These are phyloP conservation scores for Lactarius hengduanensis DNA, from an alignment of 768 basidiomycete species.

Conservation along the genomic window DNA sequence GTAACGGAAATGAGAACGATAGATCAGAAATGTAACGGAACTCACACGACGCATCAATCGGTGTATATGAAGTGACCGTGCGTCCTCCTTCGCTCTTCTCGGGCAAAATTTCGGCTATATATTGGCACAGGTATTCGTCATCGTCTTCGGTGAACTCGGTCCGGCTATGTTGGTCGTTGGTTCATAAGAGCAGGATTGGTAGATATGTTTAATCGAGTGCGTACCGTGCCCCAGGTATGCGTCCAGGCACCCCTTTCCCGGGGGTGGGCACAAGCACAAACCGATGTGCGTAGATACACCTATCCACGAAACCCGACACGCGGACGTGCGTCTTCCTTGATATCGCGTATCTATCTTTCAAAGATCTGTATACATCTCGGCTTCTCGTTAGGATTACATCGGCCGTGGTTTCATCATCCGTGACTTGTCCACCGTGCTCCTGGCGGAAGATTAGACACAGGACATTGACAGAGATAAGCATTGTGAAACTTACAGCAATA, in stretches of 20 bases:
- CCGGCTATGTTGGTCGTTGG: slow-evolving; percentile 1
- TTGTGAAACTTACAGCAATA: slow-evolving; percentile 27
- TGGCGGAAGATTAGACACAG: neutral
- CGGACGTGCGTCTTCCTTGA: slow-evolving; percentile 24
- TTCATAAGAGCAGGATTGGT: neutral
- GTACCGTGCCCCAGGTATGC: slow-evolving; percentile 14
- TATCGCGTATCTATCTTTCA: slow-evolving; percentile 23
- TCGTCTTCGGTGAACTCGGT: slow-evolving; percentile 22
- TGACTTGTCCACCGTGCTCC: slow-evolving; percentile 24
- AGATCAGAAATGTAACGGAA: neutral
- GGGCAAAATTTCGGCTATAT: slow-evolving; percentile 23
- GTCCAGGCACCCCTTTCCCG: slow-evolving; percentile 9
- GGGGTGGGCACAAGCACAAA: slow-evolving; percentile 11
- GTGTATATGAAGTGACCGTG: slow-evolving; percentile 18
- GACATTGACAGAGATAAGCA: neutral
- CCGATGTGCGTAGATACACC: slow-evolving; percentile 16
- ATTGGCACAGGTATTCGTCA: slow-evolving; percentile 19
- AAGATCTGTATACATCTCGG: slow-evolving; percentile 5
- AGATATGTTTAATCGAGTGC: neutral
- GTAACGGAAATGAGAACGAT: neutral
- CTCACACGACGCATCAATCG: slow-evolving; percentile 25
- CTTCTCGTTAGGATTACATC: slow-evolving; percentile 22
- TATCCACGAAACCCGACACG: slow-evolving; percentile 26
- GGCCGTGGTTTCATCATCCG: slow-evolving; percentile 5
- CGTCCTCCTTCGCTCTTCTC: slow-evolving; percentile 21